Evolutionary conservation across 2,329 filamentous ascomycete genomes (phyloP), one percentile per base, ranked within the genome.

Genomic region (Thielaviopsis populi): DNA sequence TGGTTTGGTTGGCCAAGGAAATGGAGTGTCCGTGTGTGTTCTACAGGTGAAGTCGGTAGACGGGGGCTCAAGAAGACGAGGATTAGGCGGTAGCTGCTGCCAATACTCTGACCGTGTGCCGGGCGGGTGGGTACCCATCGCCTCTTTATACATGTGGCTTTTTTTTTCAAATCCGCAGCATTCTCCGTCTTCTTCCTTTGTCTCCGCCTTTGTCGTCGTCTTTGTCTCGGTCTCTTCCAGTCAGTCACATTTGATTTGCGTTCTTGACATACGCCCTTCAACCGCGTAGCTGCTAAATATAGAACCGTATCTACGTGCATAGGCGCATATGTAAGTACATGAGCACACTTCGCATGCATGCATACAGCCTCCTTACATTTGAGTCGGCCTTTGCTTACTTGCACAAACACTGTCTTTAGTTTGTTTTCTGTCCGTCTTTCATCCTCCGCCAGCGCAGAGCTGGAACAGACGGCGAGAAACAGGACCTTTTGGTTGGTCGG

Each of bases 1-100:
- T 27, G 60, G 61, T 66, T 68, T 68, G 63, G 69, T 61, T 27
- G 60, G 61, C 48, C 53, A 61, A 50, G 43, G 33, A 33, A 11
- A 48, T 6, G 0, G 5, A 37, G 42, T 50, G 22, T 19, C 37
- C 15, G 41, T 3, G 56, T 24, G 30, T 15, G 30, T 24, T 15
- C 15, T 33, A 17, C 15, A 3, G 30, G 50, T 54, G 50, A 54
- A 54, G 50, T 5, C 6, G n/a, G 50, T 1, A 22, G 22, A 54
- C 13, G 19, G 43, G 40, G 10, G 24, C 37, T 41, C 10, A n/a
- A 60, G 56, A 59, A 10, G 56, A 19, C 4, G n/a, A n/a, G n/a
- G n/a, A n/a, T n/a, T n/a, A n/a, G n/a, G n/a, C n/a, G n/a, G n/a
- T n/a, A n/a, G n/a, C n/a, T n/a, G n/a, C n/a, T n/a, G n/a, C n/a